These are phyloP conservation scores for Leucosporidium scottii DNA, from an alignment of 768 basidiomycete species.

Conservation along the genomic window DNA sequence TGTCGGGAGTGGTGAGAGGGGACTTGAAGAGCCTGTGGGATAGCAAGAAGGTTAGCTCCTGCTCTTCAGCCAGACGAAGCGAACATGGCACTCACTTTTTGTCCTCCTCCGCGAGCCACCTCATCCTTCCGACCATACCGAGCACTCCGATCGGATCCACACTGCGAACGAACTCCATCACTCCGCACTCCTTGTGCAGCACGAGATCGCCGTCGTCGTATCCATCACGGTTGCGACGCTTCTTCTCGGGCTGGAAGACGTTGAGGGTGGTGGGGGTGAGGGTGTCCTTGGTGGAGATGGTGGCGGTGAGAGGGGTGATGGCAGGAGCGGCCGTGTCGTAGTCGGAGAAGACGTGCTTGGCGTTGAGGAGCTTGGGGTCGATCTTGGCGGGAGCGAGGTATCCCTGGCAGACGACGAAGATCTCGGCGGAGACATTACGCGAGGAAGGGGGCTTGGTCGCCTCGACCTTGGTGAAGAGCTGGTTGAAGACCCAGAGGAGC, in stretches of 20 bases:
- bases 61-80: no score
- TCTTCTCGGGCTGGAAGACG: slow-evolving; percentile 97
- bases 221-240: slow-evolving; percentile 82
- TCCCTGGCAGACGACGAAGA: slow-evolving; percentile 95
- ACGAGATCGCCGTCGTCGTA: slow-evolving; percentile 93
- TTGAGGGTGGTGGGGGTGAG: slow-evolving; percentile 64
- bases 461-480: slow-evolving; percentile 91
- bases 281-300: slow-evolving; percentile 32
- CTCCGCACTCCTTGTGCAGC: slow-evolving; percentile 66
- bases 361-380: slow-evolving; percentile 96
- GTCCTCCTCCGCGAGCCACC: slow-evolving; percentile 75
- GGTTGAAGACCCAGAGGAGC: slow-evolving; percentile 96
- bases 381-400: slow-evolving; percentile 91
- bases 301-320: slow-evolving; percentile 5
- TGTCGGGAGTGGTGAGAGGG: slow-evolving; percentile 66
- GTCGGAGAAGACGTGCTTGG: slow-evolving; percentile 96
- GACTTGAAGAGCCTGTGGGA: slow-evolving; percentile 61
- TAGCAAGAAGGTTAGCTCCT: background rate
- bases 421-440: slow-evolving; percentile 97
- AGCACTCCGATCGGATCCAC: slow-evolving; percentile 70
- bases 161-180: slow-evolving; percentile 61
- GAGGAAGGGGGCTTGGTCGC: slow-evolving; percentile 98
- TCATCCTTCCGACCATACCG: slow-evolving; percentile 68
- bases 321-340: slow-evolving; percentile 44
- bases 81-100: slow-evolving; percentile 64